phyloP scores from a whole-genome alignment of 768 basidiomycete species.

The Lentinula detonsa region DNA sequence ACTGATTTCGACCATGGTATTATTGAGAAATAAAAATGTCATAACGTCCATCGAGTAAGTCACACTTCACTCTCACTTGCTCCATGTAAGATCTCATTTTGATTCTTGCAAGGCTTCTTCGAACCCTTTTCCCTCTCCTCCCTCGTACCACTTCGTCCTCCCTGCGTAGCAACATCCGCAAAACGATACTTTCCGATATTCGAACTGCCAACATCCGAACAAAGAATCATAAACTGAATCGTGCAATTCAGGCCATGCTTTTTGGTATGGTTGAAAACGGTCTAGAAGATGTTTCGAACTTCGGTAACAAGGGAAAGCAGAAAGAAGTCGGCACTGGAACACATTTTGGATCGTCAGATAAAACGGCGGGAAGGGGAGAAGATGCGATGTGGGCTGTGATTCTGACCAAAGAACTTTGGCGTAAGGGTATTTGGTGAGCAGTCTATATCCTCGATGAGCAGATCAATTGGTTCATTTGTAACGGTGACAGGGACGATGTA shows the following conservation, averaged over 20 bases:
- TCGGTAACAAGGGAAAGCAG: conserved; percentile 81
- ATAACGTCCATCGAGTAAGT: conserved; percentile 89
- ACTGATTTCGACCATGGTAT: conserved; percentile 86
- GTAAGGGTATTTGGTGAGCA: conserved; percentile 79
- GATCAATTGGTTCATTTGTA: neutral
- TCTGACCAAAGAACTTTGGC: conserved; percentile 90
- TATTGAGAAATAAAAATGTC: conserved; percentile 89
- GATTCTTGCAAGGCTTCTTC: conserved; percentile 61
- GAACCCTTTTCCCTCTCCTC: conserved; percentile 89
- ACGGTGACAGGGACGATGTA: conserved; percentile 65
- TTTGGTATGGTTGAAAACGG: conserved; percentile 96
- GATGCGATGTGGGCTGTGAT: conserved; percentile 99
- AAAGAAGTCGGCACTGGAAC: conserved; percentile 23
- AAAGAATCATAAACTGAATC: conserved; percentile 94
- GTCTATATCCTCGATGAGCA: neutral
- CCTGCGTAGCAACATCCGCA: conserved; percentile 81
- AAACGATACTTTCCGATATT: conserved; percentile 92
- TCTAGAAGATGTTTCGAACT: conserved; percentile 66
- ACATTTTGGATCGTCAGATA: conserved; percentile 29
- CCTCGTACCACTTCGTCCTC: conserved; percentile 87
- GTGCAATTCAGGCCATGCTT: conserved; percentile 91
- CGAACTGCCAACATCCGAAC: conserved; percentile 81
- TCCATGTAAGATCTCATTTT: neutral
- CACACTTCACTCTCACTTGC: neutral
- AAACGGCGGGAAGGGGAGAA: conserved; percentile 47